Evolutionary conservation across 192 early-diverging fungal species (phyloP), one percentile per base, ranked within the genome.

Genomic region (Mortierella hygrophila): DNA sequence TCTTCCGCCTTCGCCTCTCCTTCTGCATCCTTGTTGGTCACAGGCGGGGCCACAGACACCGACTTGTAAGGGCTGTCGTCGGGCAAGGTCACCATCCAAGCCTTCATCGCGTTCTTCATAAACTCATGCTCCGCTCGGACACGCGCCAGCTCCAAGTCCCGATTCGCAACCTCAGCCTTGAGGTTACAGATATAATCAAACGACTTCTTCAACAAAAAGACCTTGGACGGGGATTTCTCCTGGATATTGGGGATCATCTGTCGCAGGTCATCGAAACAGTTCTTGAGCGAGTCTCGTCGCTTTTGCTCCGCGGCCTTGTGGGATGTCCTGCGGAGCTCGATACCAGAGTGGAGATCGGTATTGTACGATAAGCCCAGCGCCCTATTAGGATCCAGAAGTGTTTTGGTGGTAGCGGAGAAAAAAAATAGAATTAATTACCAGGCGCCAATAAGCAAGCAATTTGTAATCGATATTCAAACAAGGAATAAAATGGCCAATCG

Each of bases 221-320:
- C 84, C 29, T 86, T 86, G 38, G 84, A 86, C 0, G 84, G 84
- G 4, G 84, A 80, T 37, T 86, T 86, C 63, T 86, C 84, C 40
- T 80, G 75, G 18, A 86, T 80, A 29, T 81, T 86, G 71, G 96
- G 96, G 47, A 99, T 82, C 42, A 95, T 88, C 10, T 81, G 70
- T 70, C 92, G 89, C n/a, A 99, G 88, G 10, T 94, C 90, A 65
- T 99, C 96, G 87, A 99, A 99, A 63, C 95, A 96, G 63, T 93
- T 83, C 77, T 98, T 98, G 6, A 99, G 93, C 40, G 95, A 95
- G 82, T 99, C 98, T 13, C 98, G 92, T 13, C 98, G 95, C 82
- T 96, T 96, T 85, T 99, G 98, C 88, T 99, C 98, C 5, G 97
- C 97, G 42, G 97, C 94, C 88, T 99, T 98, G 88, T 99, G 98